Percentiles rank a stretch among this genome's conserved stretches.
Evolutionary conservation across 148 eudicot species (phyloP).

Genomic region (Bassia scoparia): DNA sequence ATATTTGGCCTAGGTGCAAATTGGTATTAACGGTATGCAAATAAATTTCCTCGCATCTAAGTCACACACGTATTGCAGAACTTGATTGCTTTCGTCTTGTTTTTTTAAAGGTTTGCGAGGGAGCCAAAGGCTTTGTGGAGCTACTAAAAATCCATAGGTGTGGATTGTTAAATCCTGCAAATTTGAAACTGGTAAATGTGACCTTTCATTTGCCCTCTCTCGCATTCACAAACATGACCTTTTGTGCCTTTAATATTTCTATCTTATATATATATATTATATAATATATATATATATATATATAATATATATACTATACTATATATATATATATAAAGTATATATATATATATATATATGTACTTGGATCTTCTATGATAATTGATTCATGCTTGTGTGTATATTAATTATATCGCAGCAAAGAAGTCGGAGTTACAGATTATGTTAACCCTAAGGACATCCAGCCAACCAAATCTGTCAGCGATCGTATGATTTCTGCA

Average conservation of each 20-base stretch:
- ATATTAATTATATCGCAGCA: slow-evolving; percentile 29
- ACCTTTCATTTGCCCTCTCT: not conserved
- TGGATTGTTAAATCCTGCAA: slow-evolving; percentile 77
- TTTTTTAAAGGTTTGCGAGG: slow-evolving; percentile 74
- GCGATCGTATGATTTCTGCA: slow-evolving; percentile 51
- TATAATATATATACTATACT: too few relatives aligned
- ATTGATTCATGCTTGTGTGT: not conserved
- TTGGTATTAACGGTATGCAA: slow-evolving; percentile 72
- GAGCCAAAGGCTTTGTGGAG: slow-evolving; percentile 84
- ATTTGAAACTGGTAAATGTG: slow-evolving; percentile 50
- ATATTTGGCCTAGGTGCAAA: slow-evolving; percentile 87
- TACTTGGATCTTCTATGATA: not conserved
- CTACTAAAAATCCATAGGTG: slow-evolving; percentile 79
- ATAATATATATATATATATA: too few relatives aligned
- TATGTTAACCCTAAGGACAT: slow-evolving; percentile 53
- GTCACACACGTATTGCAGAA: not conserved
- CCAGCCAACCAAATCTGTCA: slow-evolving; percentile 46
- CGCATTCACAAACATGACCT: not conserved
- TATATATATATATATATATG: too few relatives aligned
- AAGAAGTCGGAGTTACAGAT: slow-evolving; percentile 75
- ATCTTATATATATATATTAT: too few relatives aligned
- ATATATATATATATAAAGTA: too few relatives aligned
- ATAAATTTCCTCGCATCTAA: not conserved
- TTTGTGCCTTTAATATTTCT: too few relatives aligned
- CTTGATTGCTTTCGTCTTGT: not conserved